phyloP scores from a whole-genome alignment of 2,329 filamentous ascomycete genomes.

The Ambrosiella beaveri region DNA sequence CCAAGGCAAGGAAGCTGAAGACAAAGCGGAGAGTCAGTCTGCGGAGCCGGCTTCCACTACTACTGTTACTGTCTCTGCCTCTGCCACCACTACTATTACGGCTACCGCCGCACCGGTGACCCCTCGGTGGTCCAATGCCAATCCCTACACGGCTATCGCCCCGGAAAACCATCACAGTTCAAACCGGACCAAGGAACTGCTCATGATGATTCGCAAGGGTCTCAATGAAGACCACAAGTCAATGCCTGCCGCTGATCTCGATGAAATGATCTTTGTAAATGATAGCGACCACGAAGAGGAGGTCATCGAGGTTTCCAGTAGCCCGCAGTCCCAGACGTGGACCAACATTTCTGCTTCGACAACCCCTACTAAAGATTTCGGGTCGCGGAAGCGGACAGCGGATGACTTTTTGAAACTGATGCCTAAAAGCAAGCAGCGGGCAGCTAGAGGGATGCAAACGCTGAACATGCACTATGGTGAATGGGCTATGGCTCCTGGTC shows the following conservation, averaged over 20 bases:
- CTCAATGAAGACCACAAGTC: conserved; percentile 43
- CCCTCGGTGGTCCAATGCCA: conserved; percentile 89
- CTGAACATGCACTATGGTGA: conserved; percentile 32
- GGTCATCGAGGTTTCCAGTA: conserved; percentile 10
- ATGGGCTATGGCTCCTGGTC: conserved; percentile 31
- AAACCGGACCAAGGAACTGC: conserved; percentile 68
- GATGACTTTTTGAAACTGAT: conserved; percentile 49
- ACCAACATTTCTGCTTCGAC: conserved; percentile 10
- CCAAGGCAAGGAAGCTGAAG: neutral
- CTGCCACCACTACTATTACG: no score
- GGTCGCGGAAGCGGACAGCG: conserved; percentile 56
- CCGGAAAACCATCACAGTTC: conserved; percentile 43
- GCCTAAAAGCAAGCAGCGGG: conserved; percentile 29
- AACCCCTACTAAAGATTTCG: conserved; percentile 24
- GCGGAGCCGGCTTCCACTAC: neutral
- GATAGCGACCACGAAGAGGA: conserved; percentile 39
- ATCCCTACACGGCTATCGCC: conserved; percentile 66
- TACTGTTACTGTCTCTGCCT: no score
- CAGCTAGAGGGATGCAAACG: conserved; percentile 22
- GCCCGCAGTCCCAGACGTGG: conserved; percentile 5
- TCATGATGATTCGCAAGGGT: conserved; percentile 81
- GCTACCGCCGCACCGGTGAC: conserved; percentile 13
- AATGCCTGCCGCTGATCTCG: conserved; percentile 38
- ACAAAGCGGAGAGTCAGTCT: neutral
- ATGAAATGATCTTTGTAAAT: conserved; percentile 84